These are phyloP conservation scores for Fragilariopsis cylindrus DNA, from an alignment of 108 stramenopile species.

Conservation along the genomic window DNA sequence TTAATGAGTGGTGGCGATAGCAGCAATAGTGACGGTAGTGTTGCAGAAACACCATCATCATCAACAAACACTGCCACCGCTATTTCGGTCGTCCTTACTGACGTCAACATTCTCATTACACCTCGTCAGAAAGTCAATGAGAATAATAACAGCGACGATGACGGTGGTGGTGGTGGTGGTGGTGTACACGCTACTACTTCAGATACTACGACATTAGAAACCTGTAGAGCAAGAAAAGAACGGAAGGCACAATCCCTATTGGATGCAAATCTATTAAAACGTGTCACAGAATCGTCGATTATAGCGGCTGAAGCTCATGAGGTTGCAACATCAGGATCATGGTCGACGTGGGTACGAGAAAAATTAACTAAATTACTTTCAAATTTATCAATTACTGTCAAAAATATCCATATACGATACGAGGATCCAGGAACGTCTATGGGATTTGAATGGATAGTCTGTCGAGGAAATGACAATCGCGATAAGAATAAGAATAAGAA, in stretches of 20 bases:
- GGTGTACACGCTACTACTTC: background rate
- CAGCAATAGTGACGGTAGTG: background rate
- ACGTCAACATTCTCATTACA: slow-evolving; percentile 68
- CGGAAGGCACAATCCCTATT: slow-evolving; percentile 31
- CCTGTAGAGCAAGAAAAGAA: slow-evolving; percentile 28
- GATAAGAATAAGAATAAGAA: background rate
- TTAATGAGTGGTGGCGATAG: slow-evolving; percentile 15
- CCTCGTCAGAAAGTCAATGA: slow-evolving; percentile 31
- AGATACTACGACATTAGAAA: slow-evolving; percentile 6
- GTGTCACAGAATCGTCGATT: slow-evolving; percentile 37
- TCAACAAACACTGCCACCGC: slow-evolving; percentile 1
- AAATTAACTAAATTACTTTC: slow-evolving; percentile 46
- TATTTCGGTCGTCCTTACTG: slow-evolving; percentile 62
- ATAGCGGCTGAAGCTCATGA: background rate
- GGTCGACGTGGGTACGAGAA: slow-evolving; percentile 39
- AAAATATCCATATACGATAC: slow-evolving; percentile 76
- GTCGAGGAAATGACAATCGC: background rate
- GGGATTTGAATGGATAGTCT: slow-evolving; percentile 52
- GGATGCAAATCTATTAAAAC: slow-evolving; percentile 34
- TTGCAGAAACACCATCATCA: background rate
- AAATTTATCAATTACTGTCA: slow-evolving; percentile 58
- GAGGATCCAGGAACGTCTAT: slow-evolving; percentile 71
- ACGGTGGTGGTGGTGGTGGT: background rate
- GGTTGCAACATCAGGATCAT: slow-evolving; percentile 3
- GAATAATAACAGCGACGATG: slow-evolving; percentile 1